A percentile compares a stretch with the other conserved stretches of the same genome.
Conservation (phyloP, 768 basidiomycete species). For the Porphyrellus cyaneotinctus region DNA sequence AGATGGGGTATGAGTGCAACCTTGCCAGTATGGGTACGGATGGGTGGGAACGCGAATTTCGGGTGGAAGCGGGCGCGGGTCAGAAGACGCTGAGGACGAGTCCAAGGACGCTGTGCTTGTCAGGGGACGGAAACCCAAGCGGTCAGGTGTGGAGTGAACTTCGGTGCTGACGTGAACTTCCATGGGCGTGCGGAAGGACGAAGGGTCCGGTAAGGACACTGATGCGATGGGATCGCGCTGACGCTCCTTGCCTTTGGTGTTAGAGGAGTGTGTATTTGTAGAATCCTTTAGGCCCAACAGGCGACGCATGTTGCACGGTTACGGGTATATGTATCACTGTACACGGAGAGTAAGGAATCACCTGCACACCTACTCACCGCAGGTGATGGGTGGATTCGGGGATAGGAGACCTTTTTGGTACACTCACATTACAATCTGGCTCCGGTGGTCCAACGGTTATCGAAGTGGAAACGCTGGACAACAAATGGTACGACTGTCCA, state of each 20-base stretch:
- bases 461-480: neutral
- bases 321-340: conserved; percentile 14
- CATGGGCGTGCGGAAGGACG: conserved; percentile 11
- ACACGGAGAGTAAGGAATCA: conserved; percentile 14
- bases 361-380: conserved; percentile 15
- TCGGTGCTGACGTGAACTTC: conserved; percentile 31
- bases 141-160: conserved; percentile 21
- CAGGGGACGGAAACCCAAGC: conserved; percentile 15
- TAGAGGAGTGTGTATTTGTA: conserved; percentile 5
- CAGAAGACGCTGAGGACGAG: conserved; percentile 21
- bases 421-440: conserved; percentile 12
- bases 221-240: conserved; percentile 11
- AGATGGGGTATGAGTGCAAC: conserved; percentile 26
- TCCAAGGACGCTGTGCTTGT: conserved; percentile 16
- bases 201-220: conserved; percentile 1
- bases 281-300: conserved; percentile 28
- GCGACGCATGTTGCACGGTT: conserved; percentile 27
- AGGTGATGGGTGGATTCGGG: conserved; percentile 12
- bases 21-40: conserved; percentile 35
- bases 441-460: conserved; percentile 1
- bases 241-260: conserved; percentile 25
- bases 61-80: conserved; percentile 24
- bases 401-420: conserved; percentile 1
- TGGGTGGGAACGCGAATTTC: conserved; percentile 32
- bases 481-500: too few relatives aligned